Evolutionary conservation across 192 early-diverging fungal species (phyloP).

Genomic region (Coemansia sp.): DNA sequence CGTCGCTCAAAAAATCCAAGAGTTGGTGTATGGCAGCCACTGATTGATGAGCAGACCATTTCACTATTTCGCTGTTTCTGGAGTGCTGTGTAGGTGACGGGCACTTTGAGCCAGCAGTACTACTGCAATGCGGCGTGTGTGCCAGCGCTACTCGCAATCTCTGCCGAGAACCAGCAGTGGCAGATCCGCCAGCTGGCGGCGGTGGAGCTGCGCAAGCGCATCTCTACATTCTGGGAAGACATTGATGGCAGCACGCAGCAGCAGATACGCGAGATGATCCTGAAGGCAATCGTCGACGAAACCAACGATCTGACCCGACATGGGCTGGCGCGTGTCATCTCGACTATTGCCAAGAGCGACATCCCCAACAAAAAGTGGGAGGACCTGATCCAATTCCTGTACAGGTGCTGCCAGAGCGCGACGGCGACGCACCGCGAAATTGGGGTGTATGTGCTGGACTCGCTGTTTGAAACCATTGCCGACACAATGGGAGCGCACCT

Average conservation of each 20-base stretch:
- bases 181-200: constrained; percentile 84
- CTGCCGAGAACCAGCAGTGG: constrained; percentile 59
- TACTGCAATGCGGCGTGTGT: constrained; percentile 70
- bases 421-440: constrained; percentile 76
- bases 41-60: neutral
- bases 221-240: constrained; percentile 73
- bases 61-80: neutral
- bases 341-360: constrained; percentile 81
- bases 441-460: constrained; percentile 81
- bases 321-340: constrained; percentile 81
- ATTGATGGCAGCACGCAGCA: constrained; percentile 57
- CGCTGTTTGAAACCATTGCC: constrained; percentile 82
- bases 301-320: constrained; percentile 68
- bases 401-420: constrained; percentile 73
- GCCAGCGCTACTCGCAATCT: constrained; percentile 78
- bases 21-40: neutral
- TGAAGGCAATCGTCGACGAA: constrained; percentile 75
- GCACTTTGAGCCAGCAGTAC: constrained; percentile 69
- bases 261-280: constrained; percentile 63
- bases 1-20: neutral
- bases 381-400: constrained; percentile 76
- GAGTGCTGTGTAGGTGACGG: constrained; percentile 53
- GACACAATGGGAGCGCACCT: constrained; percentile 61
- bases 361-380: constrained; percentile 75
- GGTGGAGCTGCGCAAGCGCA: constrained; percentile 85